Evolutionary conservation across 352 stramenopile species (phyloP).

Genomic region (Blastocystis sp.): DNA sequence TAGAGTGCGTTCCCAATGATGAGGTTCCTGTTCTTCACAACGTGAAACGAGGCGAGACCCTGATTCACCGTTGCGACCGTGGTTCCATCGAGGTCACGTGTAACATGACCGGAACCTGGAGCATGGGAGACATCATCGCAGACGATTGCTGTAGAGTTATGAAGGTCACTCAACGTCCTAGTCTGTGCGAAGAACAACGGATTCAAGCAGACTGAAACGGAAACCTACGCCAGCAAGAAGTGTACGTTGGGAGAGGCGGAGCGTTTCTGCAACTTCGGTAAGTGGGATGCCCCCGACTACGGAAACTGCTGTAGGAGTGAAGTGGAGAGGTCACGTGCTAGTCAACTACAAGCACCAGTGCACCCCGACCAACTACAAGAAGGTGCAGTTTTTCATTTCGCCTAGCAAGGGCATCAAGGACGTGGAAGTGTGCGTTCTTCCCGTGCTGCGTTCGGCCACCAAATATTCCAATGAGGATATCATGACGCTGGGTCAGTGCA

Average conservation of each 20-base stretch:
- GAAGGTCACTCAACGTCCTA: background rate
- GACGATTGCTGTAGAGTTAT: background rate
- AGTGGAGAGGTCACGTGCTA: background rate
- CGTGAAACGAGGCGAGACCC: constrained; percentile 8
- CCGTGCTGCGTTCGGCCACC: background rate
- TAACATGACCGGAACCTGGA: constrained; percentile 38
- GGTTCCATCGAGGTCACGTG: constrained; percentile 23
- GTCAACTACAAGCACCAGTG: background rate
- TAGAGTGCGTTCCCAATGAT: background rate
- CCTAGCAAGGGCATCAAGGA: background rate
- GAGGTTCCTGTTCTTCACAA: background rate
- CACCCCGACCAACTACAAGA: background rate
- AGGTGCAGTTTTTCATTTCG: background rate
- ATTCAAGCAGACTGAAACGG: background rate
- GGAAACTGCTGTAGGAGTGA: background rate
- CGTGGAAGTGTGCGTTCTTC: constrained; percentile 1
- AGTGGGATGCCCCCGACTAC: constrained; percentile 2
- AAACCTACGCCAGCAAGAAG: constrained; percentile 20
- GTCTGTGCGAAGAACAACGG: background rate
- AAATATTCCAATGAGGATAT: background rate
- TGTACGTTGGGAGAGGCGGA: constrained; percentile 24
- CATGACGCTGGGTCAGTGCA: background rate
- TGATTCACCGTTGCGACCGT: background rate
- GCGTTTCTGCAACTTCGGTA: constrained; percentile 25
- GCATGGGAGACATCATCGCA: background rate